These are phyloP conservation scores for Neonectria hederae DNA, from an alignment of 2,329 filamentous ascomycete genomes.

Conservation along the genomic window DNA sequence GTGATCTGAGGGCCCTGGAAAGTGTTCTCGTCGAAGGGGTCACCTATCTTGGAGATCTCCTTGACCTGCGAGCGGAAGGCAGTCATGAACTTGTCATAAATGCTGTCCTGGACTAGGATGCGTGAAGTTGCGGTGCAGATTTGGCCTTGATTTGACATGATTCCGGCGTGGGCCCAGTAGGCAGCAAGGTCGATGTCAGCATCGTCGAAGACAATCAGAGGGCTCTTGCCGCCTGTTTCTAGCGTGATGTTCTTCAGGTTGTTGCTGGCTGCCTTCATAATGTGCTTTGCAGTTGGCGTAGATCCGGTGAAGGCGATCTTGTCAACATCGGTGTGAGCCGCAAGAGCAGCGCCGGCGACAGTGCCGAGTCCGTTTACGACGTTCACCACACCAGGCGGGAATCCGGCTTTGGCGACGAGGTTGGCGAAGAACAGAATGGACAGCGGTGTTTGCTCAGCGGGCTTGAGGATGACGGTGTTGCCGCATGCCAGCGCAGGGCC, in stretches of 20 bases:
- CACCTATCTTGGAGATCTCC: conserved; percentile 70
- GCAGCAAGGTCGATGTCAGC: conserved; percentile 74
- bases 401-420: conserved; percentile 76
- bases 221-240: conserved; percentile 73
- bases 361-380: conserved; percentile 76
- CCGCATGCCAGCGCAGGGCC: conserved; percentile 74
- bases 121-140: conserved; percentile 73
- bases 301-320: conserved; percentile 84
- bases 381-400: conserved; percentile 81
- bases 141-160: conserved; percentile 71
- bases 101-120: conserved; percentile 70
- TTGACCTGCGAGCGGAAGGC: conserved; percentile 69
- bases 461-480: conserved; percentile 71
- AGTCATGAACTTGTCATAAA: conserved; percentile 71
- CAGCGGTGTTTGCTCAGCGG: conserved; percentile 73
- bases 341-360: conserved; percentile 74
- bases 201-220: conserved; percentile 70
- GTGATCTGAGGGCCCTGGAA: conserved; percentile 81
- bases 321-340: conserved; percentile 73
- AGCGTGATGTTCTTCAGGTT: conserved; percentile 73
- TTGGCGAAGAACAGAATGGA: conserved; percentile 66
- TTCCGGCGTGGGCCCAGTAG: conserved; percentile 62
- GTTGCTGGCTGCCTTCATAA: conserved; percentile 78
- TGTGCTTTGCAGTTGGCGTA: conserved; percentile 74
- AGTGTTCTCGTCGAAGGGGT: conserved; percentile 74